phyloP scores from a whole-genome alignment of 805 yeast species.

The Cyberlindnera euphorbiiphila region DNA sequence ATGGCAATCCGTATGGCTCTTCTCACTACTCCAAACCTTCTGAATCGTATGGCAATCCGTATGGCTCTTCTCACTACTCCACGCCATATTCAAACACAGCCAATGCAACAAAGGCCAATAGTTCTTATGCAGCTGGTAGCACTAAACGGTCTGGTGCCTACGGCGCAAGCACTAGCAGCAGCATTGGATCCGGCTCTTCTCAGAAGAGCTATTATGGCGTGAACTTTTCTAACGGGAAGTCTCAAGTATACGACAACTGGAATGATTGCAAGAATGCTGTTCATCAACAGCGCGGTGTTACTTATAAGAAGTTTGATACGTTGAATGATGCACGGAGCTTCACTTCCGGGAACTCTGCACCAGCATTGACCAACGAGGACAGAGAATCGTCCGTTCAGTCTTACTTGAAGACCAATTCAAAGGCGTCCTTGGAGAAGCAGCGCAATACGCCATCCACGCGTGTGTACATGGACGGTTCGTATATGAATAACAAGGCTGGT shows the following conservation, averaged over 20 bases:
- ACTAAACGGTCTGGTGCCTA: slow-evolving; percentile 56
- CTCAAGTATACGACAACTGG: slow-evolving; percentile 32
- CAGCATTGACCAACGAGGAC: slow-evolving; percentile 2
- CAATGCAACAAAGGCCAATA: no score
- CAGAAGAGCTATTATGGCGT: slow-evolving; percentile 30
- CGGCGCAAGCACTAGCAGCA: no score
- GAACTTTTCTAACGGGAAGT: slow-evolving; percentile 27
- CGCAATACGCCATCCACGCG: neutral
- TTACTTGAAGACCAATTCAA: slow-evolving; percentile 6
- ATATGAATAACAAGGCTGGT: slow-evolving; percentile 61
- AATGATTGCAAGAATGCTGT: slow-evolving; percentile 30
- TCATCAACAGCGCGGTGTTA: slow-evolving; percentile 34
- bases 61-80: neutral
- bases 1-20: neutral
- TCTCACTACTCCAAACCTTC: neutral
- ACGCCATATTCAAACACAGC: no score
- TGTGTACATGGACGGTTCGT: slow-evolving; percentile 78
- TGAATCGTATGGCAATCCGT: no score
- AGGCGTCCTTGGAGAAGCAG: slow-evolving; percentile 10
- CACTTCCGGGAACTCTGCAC: slow-evolving; percentile 1
- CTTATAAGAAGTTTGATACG: slow-evolving; percentile 39
- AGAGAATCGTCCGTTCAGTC: neutral
- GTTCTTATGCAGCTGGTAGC: slow-evolving; percentile 50
- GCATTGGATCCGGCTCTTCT: neutral
- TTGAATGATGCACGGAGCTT: slow-evolving; percentile 14